Evolutionary conservation across 164 flowering plant species (phyloP).

Genomic region (Chloranthus sessilifolius): DNA sequence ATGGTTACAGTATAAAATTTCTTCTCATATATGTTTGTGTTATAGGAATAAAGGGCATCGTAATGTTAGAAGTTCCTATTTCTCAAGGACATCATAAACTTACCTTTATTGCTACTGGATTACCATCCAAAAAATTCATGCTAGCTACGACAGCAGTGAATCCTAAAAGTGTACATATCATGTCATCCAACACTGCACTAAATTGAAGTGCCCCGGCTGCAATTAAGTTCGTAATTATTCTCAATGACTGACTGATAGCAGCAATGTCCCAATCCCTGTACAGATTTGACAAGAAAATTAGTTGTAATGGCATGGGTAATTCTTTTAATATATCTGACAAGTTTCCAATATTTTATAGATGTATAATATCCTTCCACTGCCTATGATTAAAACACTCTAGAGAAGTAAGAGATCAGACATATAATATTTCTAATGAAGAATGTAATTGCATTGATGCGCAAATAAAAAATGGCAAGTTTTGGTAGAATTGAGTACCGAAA

Average conservation of each 20-base stretch:
- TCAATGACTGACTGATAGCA: conserved; percentile 56
- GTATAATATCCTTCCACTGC: no score
- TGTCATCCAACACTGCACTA: conserved; percentile 47
- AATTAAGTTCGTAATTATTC: conserved; percentile 72
- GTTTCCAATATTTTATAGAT: no score
- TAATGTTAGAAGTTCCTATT: not conserved
- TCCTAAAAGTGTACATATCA: conserved; percentile 50
- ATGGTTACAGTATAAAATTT: not conserved
- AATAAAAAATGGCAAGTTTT: no score
- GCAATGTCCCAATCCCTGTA: conserved; percentile 62
- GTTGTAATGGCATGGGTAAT: conserved; percentile 1
- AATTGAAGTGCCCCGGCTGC: conserved; percentile 63
- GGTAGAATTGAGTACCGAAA: no score
- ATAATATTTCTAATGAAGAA: no score
- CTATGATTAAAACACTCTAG: no score
- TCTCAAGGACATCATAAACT: not conserved
- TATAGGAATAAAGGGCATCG: no score
- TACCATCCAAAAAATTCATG: conserved; percentile 34
- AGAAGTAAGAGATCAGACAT: no score
- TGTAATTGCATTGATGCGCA: no score
- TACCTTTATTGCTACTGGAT: conserved; percentile 69
- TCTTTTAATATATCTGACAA: no score
- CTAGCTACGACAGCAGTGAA: conserved; percentile 32
- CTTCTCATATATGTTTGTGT: no score
- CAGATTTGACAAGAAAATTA: conserved; percentile 15